Percentiles rank a stretch among this genome's conserved stretches.
Evolutionary conservation across 441 rosid species (phyloP).

Genomic region (Populus trichocarpa): DNA sequence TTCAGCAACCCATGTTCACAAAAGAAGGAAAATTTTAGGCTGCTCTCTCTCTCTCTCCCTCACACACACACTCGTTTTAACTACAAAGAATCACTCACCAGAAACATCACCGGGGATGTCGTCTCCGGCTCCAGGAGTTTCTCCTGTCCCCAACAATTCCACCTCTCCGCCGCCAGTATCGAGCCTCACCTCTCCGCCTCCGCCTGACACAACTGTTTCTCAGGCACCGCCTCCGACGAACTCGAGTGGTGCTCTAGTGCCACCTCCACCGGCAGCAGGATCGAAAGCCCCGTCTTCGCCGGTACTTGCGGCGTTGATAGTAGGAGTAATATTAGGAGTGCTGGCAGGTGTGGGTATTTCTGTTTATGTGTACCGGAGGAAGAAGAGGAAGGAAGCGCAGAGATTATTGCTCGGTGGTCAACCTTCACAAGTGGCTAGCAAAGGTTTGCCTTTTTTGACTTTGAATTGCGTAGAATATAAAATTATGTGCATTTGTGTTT

Average conservation of each 20-base stretch:
- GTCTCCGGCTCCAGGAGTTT: not conserved
- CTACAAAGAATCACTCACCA: not conserved
- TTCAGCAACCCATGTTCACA: not conserved
- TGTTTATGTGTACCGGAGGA: conserved; percentile 35
- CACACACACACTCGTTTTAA: not conserved
- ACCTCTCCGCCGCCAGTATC: conserved; percentile 12
- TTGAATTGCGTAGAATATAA: no score
- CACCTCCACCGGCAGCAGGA: not conserved
- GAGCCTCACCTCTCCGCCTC: conserved; percentile 16
- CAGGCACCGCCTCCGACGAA: conserved; percentile 21
- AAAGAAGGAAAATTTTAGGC: not conserved
- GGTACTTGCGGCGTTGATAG: conserved; percentile 34
- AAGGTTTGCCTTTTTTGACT: no score
- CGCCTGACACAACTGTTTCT: conserved; percentile 18
- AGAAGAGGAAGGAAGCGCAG: conserved; percentile 39
- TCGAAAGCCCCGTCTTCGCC: not conserved
- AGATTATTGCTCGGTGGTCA: not conserved
- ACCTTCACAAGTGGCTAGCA: no score
- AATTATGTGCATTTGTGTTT: no score
- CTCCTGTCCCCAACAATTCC: not conserved
- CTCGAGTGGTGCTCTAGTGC: conserved; percentile 3
- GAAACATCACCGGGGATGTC: conserved; percentile 6
- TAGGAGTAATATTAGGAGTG: conserved; percentile 52
- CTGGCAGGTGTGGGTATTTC: conserved; percentile 44
- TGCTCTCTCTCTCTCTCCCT: not conserved